Percentiles rank a stretch among this genome's conserved stretches.
These are phyloP conservation scores for Chytridiales sp. DNA, from an alignment of 371 early-diverging fungal genomes.

Conservation along the genomic window DNA sequence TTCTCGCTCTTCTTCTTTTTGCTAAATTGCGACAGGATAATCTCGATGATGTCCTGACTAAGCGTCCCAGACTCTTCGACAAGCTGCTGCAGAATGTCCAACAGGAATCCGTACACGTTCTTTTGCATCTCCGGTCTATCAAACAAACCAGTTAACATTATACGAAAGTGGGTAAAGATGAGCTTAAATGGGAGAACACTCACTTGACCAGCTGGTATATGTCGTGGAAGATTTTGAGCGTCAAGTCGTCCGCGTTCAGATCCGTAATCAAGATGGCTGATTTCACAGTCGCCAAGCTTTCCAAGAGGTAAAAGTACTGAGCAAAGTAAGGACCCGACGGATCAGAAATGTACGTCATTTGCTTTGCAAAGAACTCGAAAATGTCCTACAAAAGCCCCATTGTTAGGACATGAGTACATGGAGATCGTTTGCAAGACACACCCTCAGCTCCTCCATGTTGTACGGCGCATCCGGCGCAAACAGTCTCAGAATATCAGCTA, in stretches of 20 bases:
- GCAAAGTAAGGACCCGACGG: conserved; percentile 61
- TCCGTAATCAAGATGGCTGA: conserved; percentile 75
- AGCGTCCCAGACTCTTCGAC: conserved; percentile 72
- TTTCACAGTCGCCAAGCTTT: conserved; percentile 81
- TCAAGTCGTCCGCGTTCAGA: conserved; percentile 67
- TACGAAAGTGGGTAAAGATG: background rate
- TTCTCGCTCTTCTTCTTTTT: conserved; percentile 61
- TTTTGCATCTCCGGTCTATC: conserved; percentile 65
- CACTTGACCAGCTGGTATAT: conserved; percentile 64
- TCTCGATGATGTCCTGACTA: conserved; percentile 75
- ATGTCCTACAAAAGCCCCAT: conserved; percentile 52
- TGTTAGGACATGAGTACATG: background rate
- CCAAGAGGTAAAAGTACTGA: conserved; percentile 78
- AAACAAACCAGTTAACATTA: background rate
- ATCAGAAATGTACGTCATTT: conserved; percentile 65
- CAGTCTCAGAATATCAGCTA: conserved; percentile 87
- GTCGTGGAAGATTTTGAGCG: conserved; percentile 60
- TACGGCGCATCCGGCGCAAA: conserved; percentile 94
- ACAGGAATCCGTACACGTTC: conserved; percentile 74
- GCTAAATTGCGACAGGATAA: conserved; percentile 72
- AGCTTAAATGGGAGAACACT: conserved; percentile 2
- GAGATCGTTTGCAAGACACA: conserved; percentile 24
- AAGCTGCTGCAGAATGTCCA: conserved; percentile 80
- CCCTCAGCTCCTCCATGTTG: conserved; percentile 66
- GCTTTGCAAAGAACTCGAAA: conserved; percentile 75